Percentiles rank a stretch among this genome's conserved stretches.
phyloP scores from a whole-genome alignment of 768 basidiomycete species.

The Pisolithus orientalis region DNA sequence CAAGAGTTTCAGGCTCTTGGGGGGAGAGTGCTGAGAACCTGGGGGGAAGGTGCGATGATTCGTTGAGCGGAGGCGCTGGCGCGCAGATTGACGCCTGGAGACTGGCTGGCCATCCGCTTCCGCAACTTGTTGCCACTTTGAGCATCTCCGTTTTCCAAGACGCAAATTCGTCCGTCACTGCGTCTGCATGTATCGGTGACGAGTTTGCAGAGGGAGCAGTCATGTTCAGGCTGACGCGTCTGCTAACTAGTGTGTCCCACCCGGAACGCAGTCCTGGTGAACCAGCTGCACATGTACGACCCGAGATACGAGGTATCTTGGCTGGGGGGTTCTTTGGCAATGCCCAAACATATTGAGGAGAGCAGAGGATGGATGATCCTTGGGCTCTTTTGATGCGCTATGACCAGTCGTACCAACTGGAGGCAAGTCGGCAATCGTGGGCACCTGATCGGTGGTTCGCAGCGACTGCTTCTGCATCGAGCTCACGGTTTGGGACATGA shows the following conservation, averaged over 20 bases:
- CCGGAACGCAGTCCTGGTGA: conserved; percentile 67
- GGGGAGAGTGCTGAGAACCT: conserved; percentile 82
- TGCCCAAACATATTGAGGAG: conserved; percentile 42
- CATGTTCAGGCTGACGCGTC: conserved; percentile 62
- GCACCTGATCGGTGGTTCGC: conserved; percentile 67
- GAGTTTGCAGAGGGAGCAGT: conserved; percentile 54
- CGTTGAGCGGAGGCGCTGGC: conserved; percentile 40
- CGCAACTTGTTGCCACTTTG: conserved; percentile 37
- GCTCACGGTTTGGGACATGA: conserved; percentile 78
- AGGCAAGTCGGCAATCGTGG: conserved; percentile 91
- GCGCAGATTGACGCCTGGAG: conserved; percentile 48
- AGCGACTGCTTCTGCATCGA: conserved; percentile 86
- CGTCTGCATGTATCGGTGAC: conserved; percentile 48
- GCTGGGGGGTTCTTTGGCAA: conserved; percentile 81
- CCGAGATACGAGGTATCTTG: conserved; percentile 90
- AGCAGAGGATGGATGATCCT: conserved; percentile 51
- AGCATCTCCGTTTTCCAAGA: conserved; percentile 58
- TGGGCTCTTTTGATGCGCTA: conserved; percentile 46
- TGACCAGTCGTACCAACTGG: conserved; percentile 66
- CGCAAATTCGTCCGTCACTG: conserved; percentile 67
- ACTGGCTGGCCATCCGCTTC: conserved; percentile 28
- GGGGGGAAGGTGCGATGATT: conserved; percentile 40
- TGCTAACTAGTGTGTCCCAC: conserved; percentile 40
- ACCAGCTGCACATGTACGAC: conserved; percentile 66
- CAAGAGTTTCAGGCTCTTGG: conserved; percentile 74